These are phyloP conservation scores for Phytophthora sp. DNA, from an alignment of 352 stramenopile species.

Conservation along the genomic window DNA sequence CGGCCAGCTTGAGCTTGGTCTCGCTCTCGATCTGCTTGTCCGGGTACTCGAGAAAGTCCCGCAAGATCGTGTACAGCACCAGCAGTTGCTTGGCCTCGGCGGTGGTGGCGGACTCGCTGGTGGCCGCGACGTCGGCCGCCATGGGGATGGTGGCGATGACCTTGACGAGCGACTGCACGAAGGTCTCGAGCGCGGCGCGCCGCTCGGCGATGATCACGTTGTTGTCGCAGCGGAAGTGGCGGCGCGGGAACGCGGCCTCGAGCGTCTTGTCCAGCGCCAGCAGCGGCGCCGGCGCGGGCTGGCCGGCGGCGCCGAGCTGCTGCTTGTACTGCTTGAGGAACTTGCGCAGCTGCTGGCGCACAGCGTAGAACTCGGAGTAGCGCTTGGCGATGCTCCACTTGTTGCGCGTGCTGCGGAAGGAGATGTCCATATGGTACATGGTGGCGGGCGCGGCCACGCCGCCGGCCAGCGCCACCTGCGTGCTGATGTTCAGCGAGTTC, in stretches of 20 bases:
- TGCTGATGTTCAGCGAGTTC: constrained; percentile 82
- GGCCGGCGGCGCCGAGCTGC: constrained; percentile 14
- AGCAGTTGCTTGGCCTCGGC: constrained; percentile 51
- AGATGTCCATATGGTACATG: constrained; percentile 90
- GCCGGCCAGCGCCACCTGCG: constrained; percentile 63
- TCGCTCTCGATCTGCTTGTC: constrained; percentile 89
- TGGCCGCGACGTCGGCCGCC: constrained; percentile 22
- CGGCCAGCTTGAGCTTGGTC: constrained; percentile 80
- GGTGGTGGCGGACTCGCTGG: neutral
- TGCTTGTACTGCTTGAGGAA: constrained; percentile 76
- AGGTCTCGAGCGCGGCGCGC: constrained; percentile 68
- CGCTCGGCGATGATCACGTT: constrained; percentile 76
- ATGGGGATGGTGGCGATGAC: constrained; percentile 81
- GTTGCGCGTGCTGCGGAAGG: constrained; percentile 82
- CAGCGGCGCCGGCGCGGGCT: constrained; percentile 21
- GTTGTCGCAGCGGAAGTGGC: constrained; percentile 78
- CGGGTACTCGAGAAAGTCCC: constrained; percentile 84
- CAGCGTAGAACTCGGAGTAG: constrained; percentile 86
- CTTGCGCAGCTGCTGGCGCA: constrained; percentile 65
- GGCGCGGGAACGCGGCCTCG: constrained; percentile 63
- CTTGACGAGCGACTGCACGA: constrained; percentile 85
- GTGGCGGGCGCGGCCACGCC: constrained; percentile 59
- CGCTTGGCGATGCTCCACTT: constrained; percentile 89
- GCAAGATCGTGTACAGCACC: constrained; percentile 75
- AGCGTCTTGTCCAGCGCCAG: constrained; percentile 62